A percentile compares a stretch with the other conserved stretches of the same genome.
These are phyloP conservation scores for Oxytropis ochrocephala DNA, from an alignment of 306 rosid genomes.

Conservation along the genomic window DNA sequence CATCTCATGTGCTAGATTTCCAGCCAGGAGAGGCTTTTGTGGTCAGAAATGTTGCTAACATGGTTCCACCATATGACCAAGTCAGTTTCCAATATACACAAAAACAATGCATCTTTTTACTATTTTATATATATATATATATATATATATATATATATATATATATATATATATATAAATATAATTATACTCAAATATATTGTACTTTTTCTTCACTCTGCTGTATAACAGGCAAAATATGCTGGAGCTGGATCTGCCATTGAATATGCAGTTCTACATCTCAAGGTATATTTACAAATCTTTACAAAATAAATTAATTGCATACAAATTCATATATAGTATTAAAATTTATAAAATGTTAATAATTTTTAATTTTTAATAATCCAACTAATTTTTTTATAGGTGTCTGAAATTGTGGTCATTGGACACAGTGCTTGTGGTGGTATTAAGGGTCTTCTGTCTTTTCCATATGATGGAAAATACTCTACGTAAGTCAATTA, in stretches of 20 bases:
- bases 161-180: neutral
- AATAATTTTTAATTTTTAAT: neutral
- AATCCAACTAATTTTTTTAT: neutral
- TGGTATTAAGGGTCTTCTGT: slow-evolving; percentile 84
- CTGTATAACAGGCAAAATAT: slow-evolving; percentile 40
- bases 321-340: neutral
- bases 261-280: slow-evolving; percentile 84
- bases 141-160: too few relatives aligned
- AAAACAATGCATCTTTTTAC: neutral
- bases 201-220: neutral
- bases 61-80: slow-evolving; percentile 86
- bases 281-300: slow-evolving; percentile 60
- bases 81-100: slow-evolving; percentile 7
- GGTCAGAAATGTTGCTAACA: slow-evolving; percentile 93
- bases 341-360: neutral
- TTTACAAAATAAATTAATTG: neutral
- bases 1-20: slow-evolving; percentile 85
- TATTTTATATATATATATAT: neutral
- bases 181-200: neutral
- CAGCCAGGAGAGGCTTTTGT: slow-evolving; percentile 99
- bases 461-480: slow-evolving; percentile 55
- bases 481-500: slow-evolving; percentile 54
- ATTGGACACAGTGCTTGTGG: slow-evolving; percentile 93
- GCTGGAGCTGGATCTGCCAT: slow-evolving; percentile 77
- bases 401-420: slow-evolving; percentile 72